phyloP scores from a whole-genome alignment of 352 stramenopile species.

The Phytopythium sindhum region DNA sequence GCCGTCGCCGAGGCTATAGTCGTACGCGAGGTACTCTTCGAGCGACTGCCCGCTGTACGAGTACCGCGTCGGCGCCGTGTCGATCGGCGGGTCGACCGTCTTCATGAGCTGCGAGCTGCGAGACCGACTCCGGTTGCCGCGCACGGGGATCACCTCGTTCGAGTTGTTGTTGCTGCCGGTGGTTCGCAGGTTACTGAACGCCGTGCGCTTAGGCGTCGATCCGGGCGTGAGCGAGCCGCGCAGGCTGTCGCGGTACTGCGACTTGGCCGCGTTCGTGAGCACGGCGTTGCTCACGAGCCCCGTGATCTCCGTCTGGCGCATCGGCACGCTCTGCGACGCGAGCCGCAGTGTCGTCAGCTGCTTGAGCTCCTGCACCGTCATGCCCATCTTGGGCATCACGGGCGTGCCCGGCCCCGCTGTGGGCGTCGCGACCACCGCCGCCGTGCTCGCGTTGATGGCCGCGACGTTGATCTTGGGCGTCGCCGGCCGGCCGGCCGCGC shows the following conservation, averaged over 20 bases:
- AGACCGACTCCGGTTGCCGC: slow-evolving; percentile 50
- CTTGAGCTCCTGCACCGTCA: slow-evolving; percentile 86
- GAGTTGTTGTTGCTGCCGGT: slow-evolving; percentile 17
- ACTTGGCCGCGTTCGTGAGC: slow-evolving; percentile 72
- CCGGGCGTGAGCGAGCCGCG: slow-evolving; percentile 52
- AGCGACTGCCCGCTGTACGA: slow-evolving; percentile 59
- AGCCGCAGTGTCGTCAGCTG: slow-evolving; percentile 78
- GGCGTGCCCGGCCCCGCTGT: slow-evolving; percentile 25
- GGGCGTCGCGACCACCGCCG: slow-evolving; percentile 13
- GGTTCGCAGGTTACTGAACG: slow-evolving; percentile 19
- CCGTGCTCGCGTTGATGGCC: slow-evolving; percentile 36
- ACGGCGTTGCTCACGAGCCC: slow-evolving; percentile 74
- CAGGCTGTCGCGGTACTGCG: slow-evolving; percentile 70
- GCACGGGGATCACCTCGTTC: slow-evolving; percentile 29
- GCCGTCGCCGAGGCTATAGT: slow-evolving; percentile 21
- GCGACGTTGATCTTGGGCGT: slow-evolving; percentile 69
- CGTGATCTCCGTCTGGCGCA: slow-evolving; percentile 63
- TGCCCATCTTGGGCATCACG: slow-evolving; percentile 70
- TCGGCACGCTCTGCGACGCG: slow-evolving; percentile 60
- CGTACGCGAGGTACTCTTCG: slow-evolving; percentile 51
- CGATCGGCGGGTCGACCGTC: slow-evolving; percentile 22
- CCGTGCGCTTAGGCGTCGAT: slow-evolving; percentile 44
- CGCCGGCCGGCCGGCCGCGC: slow-evolving; percentile 18
- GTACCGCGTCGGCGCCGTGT: slow-evolving; percentile 51
- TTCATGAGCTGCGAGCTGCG: slow-evolving; percentile 44